A percentile compares a stretch with the other conserved stretches of the same genome.
Conservation (phyloP, 352 stramenopile genomes). For the Phytophthora aleatoria region DNA sequence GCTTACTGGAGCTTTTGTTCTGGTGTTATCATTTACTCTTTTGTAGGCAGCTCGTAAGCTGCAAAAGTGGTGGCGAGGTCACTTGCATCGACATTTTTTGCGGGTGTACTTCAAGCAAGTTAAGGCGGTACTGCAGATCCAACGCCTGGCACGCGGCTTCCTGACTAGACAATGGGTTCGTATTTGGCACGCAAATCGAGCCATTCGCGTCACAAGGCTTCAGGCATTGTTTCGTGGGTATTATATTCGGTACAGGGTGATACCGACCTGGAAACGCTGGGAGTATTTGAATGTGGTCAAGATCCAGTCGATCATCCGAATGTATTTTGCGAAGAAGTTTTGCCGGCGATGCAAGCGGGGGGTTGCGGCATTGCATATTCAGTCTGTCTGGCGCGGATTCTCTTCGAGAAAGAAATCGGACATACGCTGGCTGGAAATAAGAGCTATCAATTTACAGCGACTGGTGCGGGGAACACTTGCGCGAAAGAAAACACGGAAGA, state of each 20-base stretch:
- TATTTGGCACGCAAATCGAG: slow-evolving; percentile 63
- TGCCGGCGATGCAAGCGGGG: slow-evolving; percentile 14
- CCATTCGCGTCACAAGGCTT: slow-evolving; percentile 51
- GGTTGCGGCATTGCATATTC: slow-evolving; percentile 61
- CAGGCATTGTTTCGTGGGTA: slow-evolving; percentile 66
- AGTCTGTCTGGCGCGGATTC: slow-evolving; percentile 65
- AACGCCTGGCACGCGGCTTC: slow-evolving; percentile 57
- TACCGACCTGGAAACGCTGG: slow-evolving; percentile 60
- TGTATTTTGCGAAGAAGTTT: slow-evolving; percentile 38
- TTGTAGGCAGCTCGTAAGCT: slow-evolving; percentile 44
- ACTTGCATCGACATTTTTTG: slow-evolving; percentile 53
- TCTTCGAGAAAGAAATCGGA: slow-evolving; percentile 50
- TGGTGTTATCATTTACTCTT: background rate
- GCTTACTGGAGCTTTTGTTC: background rate
- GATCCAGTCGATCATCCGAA: slow-evolving; percentile 70
- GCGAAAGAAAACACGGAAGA: slow-evolving; percentile 41
- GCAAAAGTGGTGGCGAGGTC: slow-evolving; percentile 63
- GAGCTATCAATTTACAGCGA: slow-evolving; percentile 59
- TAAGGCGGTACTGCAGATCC: slow-evolving; percentile 51
- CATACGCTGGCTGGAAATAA: slow-evolving; percentile 51
- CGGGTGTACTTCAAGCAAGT: slow-evolving; percentile 47
- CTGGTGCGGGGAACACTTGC: slow-evolving; percentile 55
- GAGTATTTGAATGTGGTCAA: slow-evolving; percentile 58
- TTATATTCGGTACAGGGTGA: slow-evolving; percentile 47
- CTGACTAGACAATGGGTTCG: slow-evolving; percentile 52